Percentiles rank a stretch among this genome's conserved stretches.
These are phyloP conservation scores for Protea cynaroides DNA, from an alignment of 164 flowering plant species.

Conservation along the genomic window DNA sequence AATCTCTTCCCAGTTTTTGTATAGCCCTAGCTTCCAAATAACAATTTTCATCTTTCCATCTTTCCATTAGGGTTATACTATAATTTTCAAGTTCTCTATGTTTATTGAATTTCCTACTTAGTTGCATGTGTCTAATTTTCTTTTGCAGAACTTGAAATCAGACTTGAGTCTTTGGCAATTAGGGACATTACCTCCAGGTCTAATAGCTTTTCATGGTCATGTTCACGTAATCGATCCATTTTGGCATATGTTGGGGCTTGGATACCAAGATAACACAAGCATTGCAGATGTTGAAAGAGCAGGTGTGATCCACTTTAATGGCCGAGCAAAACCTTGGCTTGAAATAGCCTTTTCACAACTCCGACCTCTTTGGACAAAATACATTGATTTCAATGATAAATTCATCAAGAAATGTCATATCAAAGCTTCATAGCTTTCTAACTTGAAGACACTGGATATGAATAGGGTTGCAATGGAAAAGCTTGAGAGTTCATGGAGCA, in stretches of 20 bases:
- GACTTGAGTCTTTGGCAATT: conserved; percentile 92
- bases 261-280: conserved; percentile 86
- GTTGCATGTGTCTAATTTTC: background rate
- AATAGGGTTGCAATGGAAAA: conserved; percentile 6
- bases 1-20: too few relatives aligned
- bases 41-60: too few relatives aligned
- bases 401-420: conserved; percentile 77
- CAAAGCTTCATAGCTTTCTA: conserved; percentile 32
- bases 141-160: conserved; percentile 82
- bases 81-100: too few relatives aligned
- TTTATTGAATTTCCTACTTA: background rate
- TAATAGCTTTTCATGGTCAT: conserved; percentile 92
- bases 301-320: conserved; percentile 93
- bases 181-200: conserved; percentile 91
- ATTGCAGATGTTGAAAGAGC: conserved; percentile 63
- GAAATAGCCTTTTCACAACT: conserved; percentile 84
- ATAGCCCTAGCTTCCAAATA: too few relatives aligned
- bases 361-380: conserved; percentile 73
- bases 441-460: conserved; percentile 3
- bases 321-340: conserved; percentile 96
- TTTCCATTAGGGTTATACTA: too few relatives aligned
- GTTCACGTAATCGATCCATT: conserved; percentile 78
- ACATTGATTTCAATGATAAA: conserved; percentile 66
- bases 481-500: conserved; percentile 3
- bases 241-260: conserved; percentile 98